phyloP scores from a whole-genome alignment of 805 yeast genomes.

The Myxozyma melibiosi region DNA sequence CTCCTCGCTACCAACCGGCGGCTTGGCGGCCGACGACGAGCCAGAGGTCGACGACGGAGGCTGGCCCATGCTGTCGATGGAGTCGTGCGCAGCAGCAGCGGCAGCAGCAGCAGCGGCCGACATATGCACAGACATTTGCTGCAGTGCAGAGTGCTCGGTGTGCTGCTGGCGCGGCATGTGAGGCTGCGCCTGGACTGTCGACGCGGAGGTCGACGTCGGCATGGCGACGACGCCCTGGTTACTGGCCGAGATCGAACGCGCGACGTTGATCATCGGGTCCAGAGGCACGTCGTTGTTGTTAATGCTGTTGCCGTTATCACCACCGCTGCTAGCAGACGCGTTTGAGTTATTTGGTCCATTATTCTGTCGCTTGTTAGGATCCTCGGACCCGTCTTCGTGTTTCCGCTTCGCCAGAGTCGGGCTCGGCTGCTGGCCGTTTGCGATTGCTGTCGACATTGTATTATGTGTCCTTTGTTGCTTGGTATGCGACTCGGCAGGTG shows the following conservation, averaged over 20 bases:
- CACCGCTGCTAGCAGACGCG: no score
- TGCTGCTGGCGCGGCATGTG: constrained; percentile 14
- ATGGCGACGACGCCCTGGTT: constrained; percentile 5
- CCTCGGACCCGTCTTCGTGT: constrained; percentile 13
- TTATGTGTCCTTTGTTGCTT: neutral
- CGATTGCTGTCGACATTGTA: constrained; percentile 12
- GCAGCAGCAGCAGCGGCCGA: neutral
- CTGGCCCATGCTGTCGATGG: constrained; percentile 2
- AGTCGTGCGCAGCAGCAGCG: constrained; percentile 1
- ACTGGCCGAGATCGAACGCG: constrained; percentile 12
- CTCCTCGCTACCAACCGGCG: constrained; percentile 74
- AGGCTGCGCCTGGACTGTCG: constrained; percentile 27
- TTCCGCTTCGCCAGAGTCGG: constrained; percentile 16
- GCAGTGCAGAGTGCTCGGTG: constrained; percentile 1
- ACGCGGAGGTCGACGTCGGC: constrained; percentile 8
- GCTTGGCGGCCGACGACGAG: constrained; percentile 50
- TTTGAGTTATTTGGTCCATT: no score
- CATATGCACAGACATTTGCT: neutral
- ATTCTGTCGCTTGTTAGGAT: constrained; percentile 11
- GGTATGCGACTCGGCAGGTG: neutral
- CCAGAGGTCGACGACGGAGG: no score
- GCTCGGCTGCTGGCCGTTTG: constrained; percentile 12
- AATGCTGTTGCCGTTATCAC: neutral
- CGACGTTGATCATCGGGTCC: constrained; percentile 21
- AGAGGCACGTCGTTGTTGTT: constrained; percentile 13